Conservation (phyloP, 768 basidiomycete genomes). For the Suillus americanus region DNA sequence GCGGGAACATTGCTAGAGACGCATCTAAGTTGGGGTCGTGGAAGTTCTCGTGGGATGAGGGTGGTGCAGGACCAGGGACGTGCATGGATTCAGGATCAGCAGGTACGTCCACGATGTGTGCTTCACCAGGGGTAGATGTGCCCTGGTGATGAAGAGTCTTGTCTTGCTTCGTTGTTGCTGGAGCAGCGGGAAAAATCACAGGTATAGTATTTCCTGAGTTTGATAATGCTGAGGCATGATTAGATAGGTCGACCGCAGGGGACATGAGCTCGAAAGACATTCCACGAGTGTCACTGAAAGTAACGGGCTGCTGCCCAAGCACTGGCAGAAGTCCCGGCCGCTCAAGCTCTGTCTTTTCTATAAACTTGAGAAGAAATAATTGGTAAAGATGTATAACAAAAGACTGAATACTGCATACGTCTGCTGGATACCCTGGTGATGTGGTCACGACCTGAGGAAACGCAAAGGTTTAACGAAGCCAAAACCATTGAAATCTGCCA, state of each 20-base stretch:
- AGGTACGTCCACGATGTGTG: constrained; percentile 14
- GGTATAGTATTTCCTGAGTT: constrained; percentile 21
- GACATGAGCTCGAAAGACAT: constrained; percentile 27
- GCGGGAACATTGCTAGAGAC: constrained; percentile 19
- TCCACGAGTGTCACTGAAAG: constrained; percentile 26
- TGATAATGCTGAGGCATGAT: constrained; percentile 21
- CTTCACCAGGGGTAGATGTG: constrained; percentile 17
- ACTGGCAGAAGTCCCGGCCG: constrained; percentile 15
- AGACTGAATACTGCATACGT: constrained; percentile 43
- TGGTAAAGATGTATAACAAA: constrained; percentile 9
- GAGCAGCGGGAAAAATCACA: constrained; percentile 8
- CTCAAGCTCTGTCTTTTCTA: constrained; percentile 16
- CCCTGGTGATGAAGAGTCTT: constrained; percentile 8
- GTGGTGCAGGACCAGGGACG: constrained; percentile 6
- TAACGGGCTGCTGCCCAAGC: constrained; percentile 16
- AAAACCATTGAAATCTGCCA: neutral
- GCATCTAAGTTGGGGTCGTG: constrained; percentile 8
- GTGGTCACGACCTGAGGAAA: constrained; percentile 58
- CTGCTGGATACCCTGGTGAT: constrained; percentile 65
- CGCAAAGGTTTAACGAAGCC: neutral
- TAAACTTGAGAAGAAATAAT: constrained; percentile 18
- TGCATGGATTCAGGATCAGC: constrained; percentile 13
- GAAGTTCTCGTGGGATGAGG: constrained; percentile 14
- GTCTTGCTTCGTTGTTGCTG: constrained; percentile 16
- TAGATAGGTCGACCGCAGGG: constrained; percentile 14